Percentiles rank a stretch among this genome's conserved stretches.
phyloP scores from a whole-genome alignment of 2,329 filamentous ascomycete species.

The Diaporthe caulivora region DNA sequence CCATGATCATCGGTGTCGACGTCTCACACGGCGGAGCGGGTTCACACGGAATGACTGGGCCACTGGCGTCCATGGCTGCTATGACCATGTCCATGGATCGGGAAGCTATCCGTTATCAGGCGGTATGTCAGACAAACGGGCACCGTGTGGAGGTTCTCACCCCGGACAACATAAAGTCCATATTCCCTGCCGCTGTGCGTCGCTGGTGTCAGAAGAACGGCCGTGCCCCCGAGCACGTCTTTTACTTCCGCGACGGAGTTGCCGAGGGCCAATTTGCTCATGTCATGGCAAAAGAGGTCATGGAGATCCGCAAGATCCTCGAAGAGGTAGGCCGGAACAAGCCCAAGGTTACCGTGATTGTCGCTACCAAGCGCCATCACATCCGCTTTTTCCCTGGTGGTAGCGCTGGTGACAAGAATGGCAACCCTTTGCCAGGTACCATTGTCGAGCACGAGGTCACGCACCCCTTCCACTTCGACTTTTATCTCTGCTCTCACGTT shows the following conservation, averaged over 20 bases:
- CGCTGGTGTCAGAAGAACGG: constrained; percentile 72
- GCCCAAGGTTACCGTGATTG: constrained; percentile 84
- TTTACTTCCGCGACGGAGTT: constrained; percentile 95
- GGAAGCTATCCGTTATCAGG: constrained; percentile 80
- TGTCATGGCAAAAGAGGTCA: constrained; percentile 83
- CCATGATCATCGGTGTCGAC: constrained; percentile 91
- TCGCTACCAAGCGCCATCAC: constrained; percentile 95
- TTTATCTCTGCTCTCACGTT: constrained; percentile 73
- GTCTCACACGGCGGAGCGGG: constrained; percentile 87
- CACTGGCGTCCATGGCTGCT: constrained; percentile 80
- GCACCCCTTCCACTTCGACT: constrained; percentile 91
- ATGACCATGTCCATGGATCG: constrained; percentile 85
- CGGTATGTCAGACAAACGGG: constrained; percentile 85
- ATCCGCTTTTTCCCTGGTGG: constrained; percentile 87
- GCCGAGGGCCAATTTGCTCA: constrained; percentile 87
- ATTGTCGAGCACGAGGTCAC: constrained; percentile 92
- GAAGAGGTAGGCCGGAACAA: constrained; percentile 49
- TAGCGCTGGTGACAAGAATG: constrained; percentile 76
- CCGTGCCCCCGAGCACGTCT: constrained; percentile 78
- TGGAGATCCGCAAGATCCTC: constrained; percentile 75
- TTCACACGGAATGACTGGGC: constrained; percentile 55
- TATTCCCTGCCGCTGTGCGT: constrained; percentile 74
- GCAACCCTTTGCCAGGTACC: constrained; percentile 87
- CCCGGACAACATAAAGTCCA: constrained; percentile 71
- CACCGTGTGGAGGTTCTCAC: constrained; percentile 84